These are phyloP conservation scores for Plasmodium inui DNA, from an alignment of 169 alveolate genomes.

Conservation along the genomic window DNA sequence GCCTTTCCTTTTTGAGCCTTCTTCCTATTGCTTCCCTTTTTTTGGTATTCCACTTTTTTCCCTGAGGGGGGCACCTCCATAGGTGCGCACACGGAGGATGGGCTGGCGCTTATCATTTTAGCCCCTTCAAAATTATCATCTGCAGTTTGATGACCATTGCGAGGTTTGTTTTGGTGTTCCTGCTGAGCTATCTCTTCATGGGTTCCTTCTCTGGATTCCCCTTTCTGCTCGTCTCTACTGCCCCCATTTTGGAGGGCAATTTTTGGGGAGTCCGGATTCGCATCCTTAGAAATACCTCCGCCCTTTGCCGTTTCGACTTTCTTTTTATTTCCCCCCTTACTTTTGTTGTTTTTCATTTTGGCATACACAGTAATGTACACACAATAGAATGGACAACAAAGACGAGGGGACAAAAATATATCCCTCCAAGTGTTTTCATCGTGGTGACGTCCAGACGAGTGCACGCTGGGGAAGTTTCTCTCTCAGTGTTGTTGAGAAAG, in stretches of 20 bases:
- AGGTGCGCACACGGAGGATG: neutral
- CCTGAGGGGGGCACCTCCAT: neutral
- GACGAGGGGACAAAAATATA: neutral
- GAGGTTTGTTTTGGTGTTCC: neutral
- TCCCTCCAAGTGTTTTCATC: neutral
- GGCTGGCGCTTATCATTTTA: neutral
- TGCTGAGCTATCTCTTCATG: neutral
- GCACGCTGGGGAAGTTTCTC: neutral
- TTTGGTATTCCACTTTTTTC: neutral
- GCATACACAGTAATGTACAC: neutral
- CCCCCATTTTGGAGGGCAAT: neutral
- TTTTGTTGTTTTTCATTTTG: conserved; percentile 2
- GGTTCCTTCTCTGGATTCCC: neutral
- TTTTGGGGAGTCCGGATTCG: neutral
- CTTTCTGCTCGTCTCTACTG: neutral
- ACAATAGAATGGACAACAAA: neutral
- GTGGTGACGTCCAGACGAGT: neutral
- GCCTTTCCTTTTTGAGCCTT: neutral
- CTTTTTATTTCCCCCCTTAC: conserved; percentile 5
- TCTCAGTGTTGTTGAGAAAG: neutral
- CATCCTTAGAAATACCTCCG: neutral
- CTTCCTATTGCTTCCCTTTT: neutral
- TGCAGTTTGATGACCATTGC: neutral
- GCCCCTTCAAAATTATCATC: neutral
- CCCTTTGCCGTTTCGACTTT: neutral